Evolutionary conservation across 2,329 filamentous ascomycete species (phyloP), one percentile per base, ranked within the genome.

Genomic region (Coniochaeta hoffmannii): DNA sequence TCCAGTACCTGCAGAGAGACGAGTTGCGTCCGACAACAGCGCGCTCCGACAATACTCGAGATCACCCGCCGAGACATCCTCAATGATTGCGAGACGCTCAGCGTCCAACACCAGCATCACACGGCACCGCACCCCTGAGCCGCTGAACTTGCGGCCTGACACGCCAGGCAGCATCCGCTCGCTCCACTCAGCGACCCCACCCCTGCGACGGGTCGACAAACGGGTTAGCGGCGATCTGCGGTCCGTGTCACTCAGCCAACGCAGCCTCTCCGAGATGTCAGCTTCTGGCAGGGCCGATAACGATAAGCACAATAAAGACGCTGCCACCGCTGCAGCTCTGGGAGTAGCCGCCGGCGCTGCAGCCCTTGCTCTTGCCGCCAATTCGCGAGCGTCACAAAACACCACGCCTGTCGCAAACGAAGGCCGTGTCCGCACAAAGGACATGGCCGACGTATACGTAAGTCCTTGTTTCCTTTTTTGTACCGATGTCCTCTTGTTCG

Each of bases 401-500:
- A 69, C 68, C 62, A 87, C 87, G 69, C 89, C 90, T 65, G 80
- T 90, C 73, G 88, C 87, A 72, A 91, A 93, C 76, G 90, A 91
- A 80, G 88, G 89, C 76, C 91, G 90, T 75, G 86, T 83, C 74
- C 89, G 89, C 71, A 76, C 87, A 69, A 87, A 85, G 77, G 88
- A 86, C 75, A 96, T 96, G 90, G 81, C 89, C 71, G 90, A 96
- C 79, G 87, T 96, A 76, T 96, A 89, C 77, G 91, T 96, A 83
- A 87, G 90, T 88, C 62, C 56, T 59, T 60, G 57, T 60, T 54
- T 58, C 58, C 56, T 38, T 26, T 8, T 35, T 57, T 55, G 46
- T 26, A 32, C 19, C 5, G 7, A 26, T 28, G 10, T 46, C n/a
- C 22, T 19, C 19, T 54, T 24, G 38, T 26, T 53, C 50, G 36